phyloP scores from a whole-genome alignment of 495 filamentous ascomycete species.

The Neurospora terricola region DNA sequence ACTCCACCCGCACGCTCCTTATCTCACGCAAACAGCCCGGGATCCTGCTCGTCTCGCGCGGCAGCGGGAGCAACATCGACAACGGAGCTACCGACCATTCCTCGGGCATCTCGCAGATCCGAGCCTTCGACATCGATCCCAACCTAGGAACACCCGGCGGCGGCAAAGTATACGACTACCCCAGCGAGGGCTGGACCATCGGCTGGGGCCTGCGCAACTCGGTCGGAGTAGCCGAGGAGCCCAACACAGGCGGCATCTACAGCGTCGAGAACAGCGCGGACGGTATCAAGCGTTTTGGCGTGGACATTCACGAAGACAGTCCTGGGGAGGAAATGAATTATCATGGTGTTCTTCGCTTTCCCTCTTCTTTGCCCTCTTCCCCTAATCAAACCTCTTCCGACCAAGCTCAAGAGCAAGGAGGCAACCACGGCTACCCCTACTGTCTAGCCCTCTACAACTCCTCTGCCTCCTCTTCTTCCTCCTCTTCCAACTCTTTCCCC shows the following conservation, averaged over 20 bases:
- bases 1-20: conserved; percentile 54
- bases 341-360: conserved; percentile 43
- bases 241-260: conserved; percentile 45
- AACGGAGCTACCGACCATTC: conserved; percentile 28
- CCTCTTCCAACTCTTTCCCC: conserved; percentile 12
- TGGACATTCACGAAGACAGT: conserved; percentile 59
- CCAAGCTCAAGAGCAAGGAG: conserved; percentile 4
- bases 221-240: conserved; percentile 53
- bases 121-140: conserved; percentile 48
- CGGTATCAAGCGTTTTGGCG: conserved; percentile 39
- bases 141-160: conserved; percentile 12
- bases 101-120: conserved; percentile 53
- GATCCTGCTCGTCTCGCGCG: conserved; percentile 51
- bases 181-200: conserved; percentile 43
- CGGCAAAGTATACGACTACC: conserved; percentile 31
- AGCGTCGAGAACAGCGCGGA: conserved; percentile 67
- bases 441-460: conserved; percentile 58
- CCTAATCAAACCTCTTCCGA: conserved; percentile 26
- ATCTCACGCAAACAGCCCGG: conserved; percentile 37
- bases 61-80: conserved; percentile 54
- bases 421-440: conserved; percentile 59
- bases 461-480: conserved; percentile 11
- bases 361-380: not conserved
- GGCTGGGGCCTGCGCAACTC: conserved; percentile 68
- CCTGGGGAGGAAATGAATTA: conserved; percentile 69